These are phyloP conservation scores for Sphaerulina musiva DNA, from an alignment of 2,329 filamentous ascomycete species.

Conservation along the genomic window DNA sequence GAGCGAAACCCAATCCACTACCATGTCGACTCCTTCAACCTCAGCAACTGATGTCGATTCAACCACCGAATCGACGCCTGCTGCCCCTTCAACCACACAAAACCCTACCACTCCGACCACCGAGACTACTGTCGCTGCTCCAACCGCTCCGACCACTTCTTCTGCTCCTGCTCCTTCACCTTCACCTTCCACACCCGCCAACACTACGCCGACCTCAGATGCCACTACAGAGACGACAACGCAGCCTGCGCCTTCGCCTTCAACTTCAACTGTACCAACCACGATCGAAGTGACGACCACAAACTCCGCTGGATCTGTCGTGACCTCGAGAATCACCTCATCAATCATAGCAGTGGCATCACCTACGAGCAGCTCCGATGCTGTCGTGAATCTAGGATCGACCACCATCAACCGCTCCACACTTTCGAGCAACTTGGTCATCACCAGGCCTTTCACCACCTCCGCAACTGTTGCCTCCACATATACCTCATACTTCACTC, in stretches of 20 bases:
- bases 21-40: not conserved
- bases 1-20: conserved; percentile 9
- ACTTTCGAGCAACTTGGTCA: conserved; percentile 29
- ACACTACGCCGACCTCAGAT: conserved; percentile 12
- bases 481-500: conserved; percentile 38
- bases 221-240: conserved; percentile 8
- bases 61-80: conserved; percentile 4
- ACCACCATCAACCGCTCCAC: conserved; percentile 34
- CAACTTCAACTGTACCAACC: conserved; percentile 19
- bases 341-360: conserved; percentile 17
- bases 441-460: conserved; percentile 39
- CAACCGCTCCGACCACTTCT: no score
- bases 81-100: no score
- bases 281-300: conserved; percentile 30
- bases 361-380: conserved; percentile 17
- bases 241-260: conserved; percentile 13
- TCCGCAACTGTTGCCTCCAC: conserved; percentile 37
- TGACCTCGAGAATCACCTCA: conserved; percentile 26
- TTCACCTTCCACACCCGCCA: no score
- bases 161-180: no score
- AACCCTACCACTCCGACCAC: not conserved
- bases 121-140: not conserved
- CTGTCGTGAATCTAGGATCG: conserved; percentile 26
- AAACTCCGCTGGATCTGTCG: conserved; percentile 26
- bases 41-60: not conserved